phyloP scores from a whole-genome alignment of 2,329 filamentous ascomycete genomes.

The Metarhizium sp. region DNA sequence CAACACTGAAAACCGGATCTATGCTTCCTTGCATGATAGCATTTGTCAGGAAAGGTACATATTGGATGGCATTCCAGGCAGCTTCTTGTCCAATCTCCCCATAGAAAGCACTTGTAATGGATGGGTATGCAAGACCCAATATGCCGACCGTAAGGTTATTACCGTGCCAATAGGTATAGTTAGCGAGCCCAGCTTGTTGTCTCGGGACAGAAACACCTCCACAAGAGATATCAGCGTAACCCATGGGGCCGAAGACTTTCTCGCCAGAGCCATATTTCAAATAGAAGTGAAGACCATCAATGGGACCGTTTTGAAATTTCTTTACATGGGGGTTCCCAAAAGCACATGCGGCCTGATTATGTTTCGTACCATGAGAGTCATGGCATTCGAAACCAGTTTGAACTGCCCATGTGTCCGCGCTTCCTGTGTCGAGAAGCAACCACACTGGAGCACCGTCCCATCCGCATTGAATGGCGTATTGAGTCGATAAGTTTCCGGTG shows the following conservation, averaged over 20 bases:
- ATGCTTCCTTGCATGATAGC: conserved; percentile 36
- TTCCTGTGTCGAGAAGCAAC: conserved; percentile 41
- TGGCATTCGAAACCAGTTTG: conserved; percentile 31
- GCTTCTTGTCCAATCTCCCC: conserved; percentile 29
- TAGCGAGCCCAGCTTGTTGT: conserved; percentile 40
- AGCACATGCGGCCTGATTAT: conserved; percentile 24
- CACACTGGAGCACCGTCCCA: conserved; percentile 30
- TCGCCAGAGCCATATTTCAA: conserved; percentile 40
- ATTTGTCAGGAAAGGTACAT: conserved; percentile 38
- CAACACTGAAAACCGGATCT: conserved; percentile 37
- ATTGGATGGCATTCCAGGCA: conserved; percentile 29
- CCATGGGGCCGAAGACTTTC: conserved; percentile 36
- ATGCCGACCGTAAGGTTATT: conserved; percentile 43
- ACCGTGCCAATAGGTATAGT: conserved; percentile 39
- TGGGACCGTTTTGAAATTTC: conserved; percentile 29
- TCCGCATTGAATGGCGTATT: conserved; percentile 30
- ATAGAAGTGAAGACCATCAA: conserved; percentile 35
- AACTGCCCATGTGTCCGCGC: conserved; percentile 42
- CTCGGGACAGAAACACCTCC: conserved; percentile 33
- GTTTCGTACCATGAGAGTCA: conserved; percentile 21
- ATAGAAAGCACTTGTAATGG: conserved; percentile 38
- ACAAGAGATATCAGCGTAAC: conserved; percentile 34
- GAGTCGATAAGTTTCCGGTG: conserved; percentile 29
- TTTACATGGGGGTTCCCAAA: conserved; percentile 30
- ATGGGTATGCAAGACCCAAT: conserved; percentile 40